These are phyloP conservation scores for Sphagnum magellanicum DNA, from an alignment of 228 moss, liverwort and hornwort genomes.

Conservation along the genomic window DNA sequence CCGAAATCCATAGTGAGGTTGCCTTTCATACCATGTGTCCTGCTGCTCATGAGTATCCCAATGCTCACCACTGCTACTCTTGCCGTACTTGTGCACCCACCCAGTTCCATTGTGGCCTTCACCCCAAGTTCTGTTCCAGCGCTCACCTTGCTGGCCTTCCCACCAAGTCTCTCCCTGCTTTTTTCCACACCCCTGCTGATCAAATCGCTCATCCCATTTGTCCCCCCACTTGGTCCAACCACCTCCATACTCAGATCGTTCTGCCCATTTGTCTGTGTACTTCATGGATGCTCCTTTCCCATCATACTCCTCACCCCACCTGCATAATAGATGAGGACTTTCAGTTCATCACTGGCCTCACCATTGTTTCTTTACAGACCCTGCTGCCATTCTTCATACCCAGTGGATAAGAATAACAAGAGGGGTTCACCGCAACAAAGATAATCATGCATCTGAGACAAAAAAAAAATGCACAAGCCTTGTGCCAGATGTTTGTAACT, in stretches of 20 bases:
- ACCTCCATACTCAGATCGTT: constrained; percentile 59
- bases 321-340: constrained; percentile 9
- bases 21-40: constrained; percentile 62
- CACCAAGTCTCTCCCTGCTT: constrained; percentile 99
- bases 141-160: constrained; percentile 71
- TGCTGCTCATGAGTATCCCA: constrained; percentile 83
- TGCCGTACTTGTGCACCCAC: constrained; percentile 97
- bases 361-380: too few relatives aligned
- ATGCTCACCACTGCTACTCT: constrained; percentile 89
- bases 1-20: constrained; percentile 77
- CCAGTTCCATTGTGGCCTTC: constrained; percentile 87
- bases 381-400: too few relatives aligned
- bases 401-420: background rate
- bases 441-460: background rate
- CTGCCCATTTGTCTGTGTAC: constrained; percentile 99
- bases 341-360: too few relatives aligned
- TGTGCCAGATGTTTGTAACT: background rate
- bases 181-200: constrained; percentile 50
- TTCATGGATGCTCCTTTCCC: constrained; percentile 86
- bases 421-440: too few relatives aligned
- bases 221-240: constrained; percentile 98
- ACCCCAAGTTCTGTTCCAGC: constrained; percentile 96
- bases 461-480: background rate
- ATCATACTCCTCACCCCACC: constrained; percentile 96
- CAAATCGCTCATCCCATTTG: constrained; percentile 95